Base-by-base conservation (phyloP, 2,329 filamentous ascomycete species). In the Gnomoniopsis smithogilvyi region DNA sequence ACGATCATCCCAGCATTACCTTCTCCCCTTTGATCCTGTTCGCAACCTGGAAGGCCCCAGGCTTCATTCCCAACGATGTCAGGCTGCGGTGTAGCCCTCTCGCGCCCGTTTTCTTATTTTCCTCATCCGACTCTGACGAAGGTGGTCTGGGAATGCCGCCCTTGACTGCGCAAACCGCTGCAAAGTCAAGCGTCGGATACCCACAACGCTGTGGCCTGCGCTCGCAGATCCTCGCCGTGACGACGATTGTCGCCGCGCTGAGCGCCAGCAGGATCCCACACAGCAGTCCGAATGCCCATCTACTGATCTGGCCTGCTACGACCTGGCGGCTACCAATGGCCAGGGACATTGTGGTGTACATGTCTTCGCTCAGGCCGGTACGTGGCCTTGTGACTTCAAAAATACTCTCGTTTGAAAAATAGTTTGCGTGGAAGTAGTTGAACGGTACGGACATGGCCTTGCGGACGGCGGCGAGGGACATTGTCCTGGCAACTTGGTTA, bases 381-480 rank as follows among this genome's bases (percentile, higher is more conserved):
- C 56, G 56, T 2, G 56, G 56, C 6, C 0, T 1, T 15, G 52
- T 22, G 33, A 58, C 41, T 24, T 53, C 56, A 41, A 53, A 58
- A 22, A 54, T 54, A 33, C 30, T 48, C 30, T 51, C 50, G 21
- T 7, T 15, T 4, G 17, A 33, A 43, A 58, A 58, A 43, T 48
- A 58, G 45, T 58, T 58, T 10, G 45, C 56, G 50, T 58, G 56
- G 50, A 58, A 58, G 33, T 54, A 58, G 50, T 54, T 58, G 34
- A 58, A 49, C 21, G 56, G 56, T 17, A 54, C 56, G 30, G 30
- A 36, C 56, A 58, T 58, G 21, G 56, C 56, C 45, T 58, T 58
- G 7, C 56, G 51, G 26, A 58, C 43, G 21, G 56, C 56, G 21
- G 24, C 21, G 12, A 54, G 50, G 33, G 30, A 48, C 8, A 58